Conservation (phyloP, 352 stramenopile genomes). For the Phytophthora litchii region DNA sequence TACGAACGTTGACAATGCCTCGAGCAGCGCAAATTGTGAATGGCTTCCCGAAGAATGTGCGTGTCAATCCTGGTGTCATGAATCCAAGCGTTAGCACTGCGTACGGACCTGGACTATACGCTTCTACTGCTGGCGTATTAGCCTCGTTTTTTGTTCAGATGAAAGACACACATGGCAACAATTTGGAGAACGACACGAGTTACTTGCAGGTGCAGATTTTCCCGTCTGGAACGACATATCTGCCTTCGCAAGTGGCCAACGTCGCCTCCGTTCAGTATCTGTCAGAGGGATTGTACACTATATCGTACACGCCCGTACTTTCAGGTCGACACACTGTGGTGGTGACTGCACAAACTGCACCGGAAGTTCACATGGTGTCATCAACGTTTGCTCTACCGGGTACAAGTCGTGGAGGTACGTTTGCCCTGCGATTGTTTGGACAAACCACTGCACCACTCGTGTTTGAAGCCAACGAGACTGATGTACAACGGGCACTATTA, state of each 20-base stretch:
- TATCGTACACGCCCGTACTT: constrained; percentile 84
- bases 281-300: constrained; percentile 81
- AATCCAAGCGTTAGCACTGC: constrained; percentile 81
- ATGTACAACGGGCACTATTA: constrained; percentile 74
- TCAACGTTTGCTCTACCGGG: constrained; percentile 69
- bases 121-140: constrained; percentile 52
- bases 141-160: constrained; percentile 77
- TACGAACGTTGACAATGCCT: constrained; percentile 42
- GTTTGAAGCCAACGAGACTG: constrained; percentile 79
- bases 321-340: constrained; percentile 89
- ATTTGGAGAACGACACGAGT: constrained; percentile 52
- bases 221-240: constrained; percentile 41
- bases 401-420: constrained; percentile 76
- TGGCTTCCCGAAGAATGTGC: constrained; percentile 73
- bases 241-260: constrained; percentile 21
- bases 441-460: constrained; percentile 68
- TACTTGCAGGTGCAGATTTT: constrained; percentile 53
- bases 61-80: constrained; percentile 50
- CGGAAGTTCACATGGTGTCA: constrained; percentile 86
- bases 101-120: constrained; percentile 67
- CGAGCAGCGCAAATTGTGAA: constrained; percentile 42
- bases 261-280: constrained; percentile 60
- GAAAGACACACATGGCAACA: constrained; percentile 86
- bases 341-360: constrained; percentile 74
- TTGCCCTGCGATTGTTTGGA: constrained; percentile 73